Evolutionary conservation across 306 rosid genomes (phyloP).

Genomic region (Quercus glauca): DNA sequence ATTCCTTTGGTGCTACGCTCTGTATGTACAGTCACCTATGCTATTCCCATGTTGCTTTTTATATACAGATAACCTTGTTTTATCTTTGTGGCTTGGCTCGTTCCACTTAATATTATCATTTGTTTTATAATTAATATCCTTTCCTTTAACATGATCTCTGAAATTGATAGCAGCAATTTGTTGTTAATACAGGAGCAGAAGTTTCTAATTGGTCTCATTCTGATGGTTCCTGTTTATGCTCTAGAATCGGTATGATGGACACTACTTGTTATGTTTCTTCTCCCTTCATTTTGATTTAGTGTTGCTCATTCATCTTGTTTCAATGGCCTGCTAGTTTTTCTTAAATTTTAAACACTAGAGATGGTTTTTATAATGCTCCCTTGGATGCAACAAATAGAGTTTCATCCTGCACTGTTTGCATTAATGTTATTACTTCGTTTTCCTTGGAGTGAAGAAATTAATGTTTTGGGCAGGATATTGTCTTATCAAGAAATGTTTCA

Average conservation of each 20-base stretch:
- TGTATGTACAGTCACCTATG: not conserved
- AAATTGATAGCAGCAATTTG: not conserved
- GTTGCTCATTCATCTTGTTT: constrained; percentile 3
- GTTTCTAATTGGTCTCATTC: constrained; percentile 91
- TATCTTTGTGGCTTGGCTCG: constrained; percentile 8
- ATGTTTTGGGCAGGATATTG: not conserved
- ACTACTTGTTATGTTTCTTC: constrained; percentile 5
- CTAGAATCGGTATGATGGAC: constrained; percentile 77
- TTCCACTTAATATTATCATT: not conserved
- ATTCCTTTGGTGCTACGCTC: constrained; percentile 6
- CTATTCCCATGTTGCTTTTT: not conserved
- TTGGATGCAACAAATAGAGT: not conserved
- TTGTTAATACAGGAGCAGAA: constrained; percentile 82
- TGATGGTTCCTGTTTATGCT: constrained; percentile 99
- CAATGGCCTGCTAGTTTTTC: not conserved
- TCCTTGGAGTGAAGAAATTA: not conserved
- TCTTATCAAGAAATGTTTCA: not conserved
- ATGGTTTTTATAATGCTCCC: not conserved
- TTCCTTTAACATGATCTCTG: constrained; percentile 1
- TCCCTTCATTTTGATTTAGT: not conserved
- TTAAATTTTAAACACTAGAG: not conserved
- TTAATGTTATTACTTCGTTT: not conserved
- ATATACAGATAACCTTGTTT: not conserved
- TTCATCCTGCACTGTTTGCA: not conserved
- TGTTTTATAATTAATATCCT: not conserved